These are phyloP conservation scores for Agapanthus africanus DNA, from an alignment of 106 monocot genomes.

Conservation along the genomic window DNA sequence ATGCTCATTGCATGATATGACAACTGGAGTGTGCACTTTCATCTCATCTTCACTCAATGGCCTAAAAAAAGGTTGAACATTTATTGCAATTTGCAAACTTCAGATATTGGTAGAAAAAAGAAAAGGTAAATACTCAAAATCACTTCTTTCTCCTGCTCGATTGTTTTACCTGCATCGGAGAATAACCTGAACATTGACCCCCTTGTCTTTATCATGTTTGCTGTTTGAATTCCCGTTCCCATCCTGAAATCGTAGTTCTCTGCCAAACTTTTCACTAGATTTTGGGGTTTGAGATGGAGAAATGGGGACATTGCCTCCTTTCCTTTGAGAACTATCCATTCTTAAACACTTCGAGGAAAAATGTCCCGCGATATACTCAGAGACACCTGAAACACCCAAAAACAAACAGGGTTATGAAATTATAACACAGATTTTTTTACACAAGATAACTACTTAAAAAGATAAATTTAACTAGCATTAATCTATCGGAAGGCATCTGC, in stretches of 20 bases:
- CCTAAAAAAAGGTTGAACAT: slow-evolving; percentile 17
- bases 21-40: slow-evolving; percentile 67
- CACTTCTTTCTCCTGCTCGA: neutral
- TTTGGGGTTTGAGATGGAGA: slow-evolving; percentile 48
- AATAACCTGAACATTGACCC: slow-evolving; percentile 86
- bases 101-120: slow-evolving; percentile 1
- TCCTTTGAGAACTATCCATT: slow-evolving; percentile 42
- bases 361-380: neutral
- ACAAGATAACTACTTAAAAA: neutral
- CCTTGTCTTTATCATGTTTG: slow-evolving; percentile 74
- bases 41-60: slow-evolving; percentile 87
- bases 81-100: slow-evolving; percentile 9
- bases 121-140: neutral
- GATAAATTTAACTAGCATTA: neutral
- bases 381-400: slow-evolving; percentile 9
- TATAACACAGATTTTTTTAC: neutral
- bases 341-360: neutral
- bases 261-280: slow-evolving; percentile 44
- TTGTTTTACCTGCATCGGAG: slow-evolving; percentile 76
- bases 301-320: slow-evolving; percentile 13
- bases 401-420: neutral
- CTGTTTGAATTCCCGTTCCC: slow-evolving; percentile 37
- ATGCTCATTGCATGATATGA: slow-evolving; percentile 80
- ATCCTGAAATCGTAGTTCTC: slow-evolving; percentile 58
- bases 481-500: slow-evolving; percentile 2